Percentiles rank a stretch among this genome's conserved stretches.
These are phyloP conservation scores for Platanthera guangdongensis DNA, from an alignment of 106 monocot genomes.

Conservation along the genomic window DNA sequence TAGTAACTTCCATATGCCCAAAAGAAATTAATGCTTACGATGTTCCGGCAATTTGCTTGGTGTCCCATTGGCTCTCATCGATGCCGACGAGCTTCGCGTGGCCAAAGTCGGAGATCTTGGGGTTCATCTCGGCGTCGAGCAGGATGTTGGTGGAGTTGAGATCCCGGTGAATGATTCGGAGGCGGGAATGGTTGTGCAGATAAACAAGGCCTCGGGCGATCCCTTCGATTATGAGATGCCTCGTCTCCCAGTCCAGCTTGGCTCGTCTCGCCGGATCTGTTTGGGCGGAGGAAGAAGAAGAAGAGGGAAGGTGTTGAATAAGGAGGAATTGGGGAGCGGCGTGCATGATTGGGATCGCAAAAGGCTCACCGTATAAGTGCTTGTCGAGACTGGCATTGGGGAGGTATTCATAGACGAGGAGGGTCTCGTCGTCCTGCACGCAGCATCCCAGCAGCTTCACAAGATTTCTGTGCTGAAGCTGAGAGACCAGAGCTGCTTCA, in stretches of 20 bases:
- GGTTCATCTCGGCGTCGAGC: conserved; percentile 21
- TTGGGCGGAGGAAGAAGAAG: background rate
- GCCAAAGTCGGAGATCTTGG: conserved; percentile 27
- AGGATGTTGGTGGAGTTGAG: conserved; percentile 17
- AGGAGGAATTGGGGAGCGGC: too few species aligned
- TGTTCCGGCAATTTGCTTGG: conserved; percentile 16
- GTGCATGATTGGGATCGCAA: too few species aligned
- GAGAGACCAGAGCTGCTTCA: conserved; percentile 11
- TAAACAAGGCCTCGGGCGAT: conserved; percentile 22
- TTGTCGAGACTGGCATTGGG: conserved; percentile 16
- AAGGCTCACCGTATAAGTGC: conserved; percentile 3
- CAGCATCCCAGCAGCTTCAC: conserved; percentile 10
- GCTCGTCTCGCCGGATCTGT: background rate
- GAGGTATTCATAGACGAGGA: conserved; percentile 13
- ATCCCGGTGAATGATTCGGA: conserved; percentile 19
- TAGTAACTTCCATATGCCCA: background rate
- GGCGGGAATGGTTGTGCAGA: conserved; percentile 18
- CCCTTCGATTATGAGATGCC: conserved; percentile 14
- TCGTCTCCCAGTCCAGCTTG: conserved; percentile 13
- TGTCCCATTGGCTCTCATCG: conserved; percentile 11
- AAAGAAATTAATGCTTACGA: conserved; percentile 10
- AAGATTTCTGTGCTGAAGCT: conserved; percentile 18
- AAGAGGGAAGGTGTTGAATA: too few species aligned
- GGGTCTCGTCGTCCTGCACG: conserved; percentile 12
- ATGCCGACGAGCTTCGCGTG: conserved; percentile 13